Evolutionary conservation across 208 protist genomes (phyloP), one percentile per base, ranked within the genome.

Genomic region (Leishmania aethiopica): DNA sequence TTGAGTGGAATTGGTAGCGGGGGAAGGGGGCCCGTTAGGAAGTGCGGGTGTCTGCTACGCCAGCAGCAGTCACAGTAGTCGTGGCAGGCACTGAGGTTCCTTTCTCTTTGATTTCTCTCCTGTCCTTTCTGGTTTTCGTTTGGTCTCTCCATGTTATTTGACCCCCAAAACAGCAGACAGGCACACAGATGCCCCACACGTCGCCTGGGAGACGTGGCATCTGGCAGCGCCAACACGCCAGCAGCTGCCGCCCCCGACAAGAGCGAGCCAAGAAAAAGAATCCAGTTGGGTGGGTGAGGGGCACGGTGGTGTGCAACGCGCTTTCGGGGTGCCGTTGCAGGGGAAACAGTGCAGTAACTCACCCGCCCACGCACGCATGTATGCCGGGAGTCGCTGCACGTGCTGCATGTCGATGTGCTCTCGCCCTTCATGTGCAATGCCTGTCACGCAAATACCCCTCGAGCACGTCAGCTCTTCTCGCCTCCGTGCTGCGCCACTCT

Each of bases 131-230:
- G 42, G 35, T 77, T 74, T 82, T 79, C 17, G n/a, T 45, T 60
- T 80, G 25, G n/a, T 83, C 53, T 74, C 73, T 53, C 49, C 77
- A 53, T 78, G 77, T 45, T 17, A 76, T 66, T 69, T 51, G 15
- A 49, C 76, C 22, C 10, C 55, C 62, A 80, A 80, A 47, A 70
- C 13, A 84, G 13, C 59, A 47, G 51, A 80, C 67, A 75, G 73
- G 8, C 73, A 45, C 70, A n/a, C 13, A 19, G n/a, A 35, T 19
- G 40, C 28, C 67, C 19, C 13, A 4, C 40, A 47, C 35, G 42
- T 7, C 57, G 40, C 35, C 10, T 28, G 59, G 37, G 75, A 15
- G 32, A 35, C 10, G 8, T 42, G 15, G 66, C 22, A 10, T 5
- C 7, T 25, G 66, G 66, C 40, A 19, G 66, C 66, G 32, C 66